Base-by-base conservation (phyloP, 768 basidiomycete species). In the Boletus edulis region DNA sequence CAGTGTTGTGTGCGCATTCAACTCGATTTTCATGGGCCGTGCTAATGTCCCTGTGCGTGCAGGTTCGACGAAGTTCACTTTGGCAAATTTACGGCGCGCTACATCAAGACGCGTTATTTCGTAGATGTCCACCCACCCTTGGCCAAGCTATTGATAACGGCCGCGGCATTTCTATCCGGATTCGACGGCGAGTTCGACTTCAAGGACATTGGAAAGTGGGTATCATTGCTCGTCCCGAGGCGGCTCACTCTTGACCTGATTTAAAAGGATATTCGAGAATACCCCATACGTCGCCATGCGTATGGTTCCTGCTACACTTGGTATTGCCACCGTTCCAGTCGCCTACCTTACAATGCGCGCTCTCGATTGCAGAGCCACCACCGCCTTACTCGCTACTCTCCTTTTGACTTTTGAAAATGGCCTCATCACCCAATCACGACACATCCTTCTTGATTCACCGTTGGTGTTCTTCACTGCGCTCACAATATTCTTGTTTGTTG, bases 61-160 rank as follows among this genome's bases (percentile, higher is more conserved):
- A 97, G 95, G 41, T 98, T 98, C 71, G 96, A 98, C 68, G 96
- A 98, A 71, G 96, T 98, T 0, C 96, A 98, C 70, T 98, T 98
- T 70, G 96, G 96, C 56, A 97, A 97, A 71, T 98, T 98, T 67
- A 94, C 96, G 7, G 80, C 83, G 45, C 91, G 90, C 67, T 98
- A 98, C 68, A 91, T 98, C 79, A 91, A 91, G 77, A 87, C 89
- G 38, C 81, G 86, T 59, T 94, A 92, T 71, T 94, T 89, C 65
- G 87, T 90, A 66, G 97, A 99, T 69, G 96, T 99, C 3, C 97
- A 99, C 67, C 97, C 97, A 1, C 97, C 97, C 4, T 78, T 99
- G 17, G 97, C 97, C 8, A 99, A 98, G 66, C 79, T 99, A 27
- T 77, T 99, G 49, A 94, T 99, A 62, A 98, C 96, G 0, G 79